A percentile compares a stretch with the other conserved stretches of the same genome.
phyloP scores from a whole-genome alignment of 352 stramenopile genomes.

The Blastocystis sp. region DNA sequence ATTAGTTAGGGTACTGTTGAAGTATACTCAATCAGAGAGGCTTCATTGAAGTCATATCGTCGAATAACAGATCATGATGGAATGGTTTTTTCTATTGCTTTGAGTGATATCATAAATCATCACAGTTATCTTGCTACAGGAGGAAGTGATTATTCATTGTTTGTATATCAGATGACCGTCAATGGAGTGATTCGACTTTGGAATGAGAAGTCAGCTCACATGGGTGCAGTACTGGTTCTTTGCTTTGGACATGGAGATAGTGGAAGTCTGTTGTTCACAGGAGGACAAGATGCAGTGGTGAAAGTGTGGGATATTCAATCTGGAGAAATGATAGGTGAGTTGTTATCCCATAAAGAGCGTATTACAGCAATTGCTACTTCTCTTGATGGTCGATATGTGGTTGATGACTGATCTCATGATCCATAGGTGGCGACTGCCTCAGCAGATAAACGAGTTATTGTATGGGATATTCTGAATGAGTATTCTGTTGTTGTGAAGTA shows the following conservation, averaged over 20 bases:
- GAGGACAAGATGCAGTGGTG: background rate
- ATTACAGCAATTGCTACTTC: background rate
- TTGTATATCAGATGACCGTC: background rate
- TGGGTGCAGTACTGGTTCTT: background rate
- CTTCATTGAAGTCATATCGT: background rate
- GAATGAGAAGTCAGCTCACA: background rate
- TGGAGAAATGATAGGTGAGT: background rate
- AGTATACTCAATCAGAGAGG: background rate
- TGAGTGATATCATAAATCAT: background rate
- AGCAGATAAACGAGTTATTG: background rate
- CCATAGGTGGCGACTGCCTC: background rate
- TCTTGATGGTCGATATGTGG: background rate
- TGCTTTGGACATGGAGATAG: background rate
- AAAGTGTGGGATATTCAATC: background rate
- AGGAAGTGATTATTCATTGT: background rate
- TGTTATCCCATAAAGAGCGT: background rate
- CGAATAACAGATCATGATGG: background rate
- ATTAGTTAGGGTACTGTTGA: background rate
- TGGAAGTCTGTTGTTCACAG: background rate
- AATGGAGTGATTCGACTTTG: background rate
- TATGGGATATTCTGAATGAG: background rate
- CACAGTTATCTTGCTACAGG: background rate
- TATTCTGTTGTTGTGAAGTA: background rate
- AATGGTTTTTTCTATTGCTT: background rate
- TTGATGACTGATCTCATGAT: background rate